These are phyloP conservation scores for Davidsoniella eucalypti DNA, from an alignment of 2,329 filamentous ascomycete species.

Conservation along the genomic window DNA sequence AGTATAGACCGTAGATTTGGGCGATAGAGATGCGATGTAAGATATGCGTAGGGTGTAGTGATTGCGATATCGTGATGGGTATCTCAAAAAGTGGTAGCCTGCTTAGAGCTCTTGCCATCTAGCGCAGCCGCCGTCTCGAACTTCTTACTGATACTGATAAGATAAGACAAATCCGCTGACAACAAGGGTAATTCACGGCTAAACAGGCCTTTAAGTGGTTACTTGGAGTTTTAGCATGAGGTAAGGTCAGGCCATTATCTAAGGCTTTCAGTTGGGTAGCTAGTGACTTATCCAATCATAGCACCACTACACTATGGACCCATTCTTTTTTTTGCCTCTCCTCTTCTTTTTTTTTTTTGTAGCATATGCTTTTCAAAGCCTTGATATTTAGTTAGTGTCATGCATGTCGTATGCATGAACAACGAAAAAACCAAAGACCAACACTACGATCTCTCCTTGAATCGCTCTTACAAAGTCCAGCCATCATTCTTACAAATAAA, in stretches of 20 bases:
- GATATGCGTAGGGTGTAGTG: background rate
- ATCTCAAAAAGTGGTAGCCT: background rate
- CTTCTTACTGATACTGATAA: constrained; percentile 1
- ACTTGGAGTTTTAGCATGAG: background rate
- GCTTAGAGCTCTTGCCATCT: background rate
- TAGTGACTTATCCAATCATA: background rate
- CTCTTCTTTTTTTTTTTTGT: background rate
- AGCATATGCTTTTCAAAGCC: background rate
- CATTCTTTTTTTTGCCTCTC: background rate
- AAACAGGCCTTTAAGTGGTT: constrained; percentile 1
- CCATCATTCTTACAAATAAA: too few relatives aligned
- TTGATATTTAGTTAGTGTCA: background rate
- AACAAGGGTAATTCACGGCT: too few relatives aligned
- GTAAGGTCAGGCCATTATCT: background rate
- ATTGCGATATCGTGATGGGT: background rate
- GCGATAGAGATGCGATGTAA: background rate
- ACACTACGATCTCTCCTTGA: background rate
- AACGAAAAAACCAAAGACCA: background rate
- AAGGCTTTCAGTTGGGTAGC: background rate
- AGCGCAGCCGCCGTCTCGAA: background rate
- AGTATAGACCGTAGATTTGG: background rate
- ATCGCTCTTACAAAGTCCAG: too few relatives aligned
- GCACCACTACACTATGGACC: background rate
- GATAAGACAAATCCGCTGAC: background rate
- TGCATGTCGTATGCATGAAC: background rate